These are phyloP conservation scores for Schizophyllum commune DNA, from an alignment of 1,284 basidiomycete genomes.

Conservation along the genomic window DNA sequence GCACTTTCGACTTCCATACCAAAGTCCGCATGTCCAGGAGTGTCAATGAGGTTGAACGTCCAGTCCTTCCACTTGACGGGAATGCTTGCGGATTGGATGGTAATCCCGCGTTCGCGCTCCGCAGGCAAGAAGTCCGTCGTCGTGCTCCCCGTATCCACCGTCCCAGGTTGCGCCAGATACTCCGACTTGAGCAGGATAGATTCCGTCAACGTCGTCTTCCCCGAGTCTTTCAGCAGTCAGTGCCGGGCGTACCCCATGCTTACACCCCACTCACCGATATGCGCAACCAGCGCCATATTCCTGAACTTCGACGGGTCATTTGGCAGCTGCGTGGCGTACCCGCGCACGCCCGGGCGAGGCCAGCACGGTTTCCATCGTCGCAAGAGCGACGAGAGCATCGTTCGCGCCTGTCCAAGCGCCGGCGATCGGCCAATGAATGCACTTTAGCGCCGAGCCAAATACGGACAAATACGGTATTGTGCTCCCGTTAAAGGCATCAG, in stretches of 20 bases:
- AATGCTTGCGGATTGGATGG: conserved; percentile 87
- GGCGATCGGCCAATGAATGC: background rate
- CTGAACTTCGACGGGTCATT: conserved; percentile 45
- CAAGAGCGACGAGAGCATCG: background rate
- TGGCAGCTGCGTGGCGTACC: conserved; percentile 15
- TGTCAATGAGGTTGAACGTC: conserved; percentile 84
- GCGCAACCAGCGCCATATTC: conserved; percentile 79
- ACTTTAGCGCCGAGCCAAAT: background rate
- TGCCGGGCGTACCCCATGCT: background rate
- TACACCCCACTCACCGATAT: conserved; percentile 53
- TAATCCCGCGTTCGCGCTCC: conserved; percentile 85
- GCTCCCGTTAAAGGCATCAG: background rate
- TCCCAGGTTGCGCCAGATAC: conserved; percentile 67
- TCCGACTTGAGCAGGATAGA: conserved; percentile 74
- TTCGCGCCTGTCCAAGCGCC: background rate
- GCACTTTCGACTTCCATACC: conserved; percentile 94
- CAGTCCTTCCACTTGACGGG: conserved; percentile 84
- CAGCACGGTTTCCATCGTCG: background rate
- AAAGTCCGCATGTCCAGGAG: conserved; percentile 89
- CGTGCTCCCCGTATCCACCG: conserved; percentile 85
- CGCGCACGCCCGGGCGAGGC: too few species aligned
- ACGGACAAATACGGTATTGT: background rate
- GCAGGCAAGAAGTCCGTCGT: conserved; percentile 88
- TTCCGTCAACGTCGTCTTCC: conserved; percentile 88
- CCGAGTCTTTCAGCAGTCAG: conserved; percentile 55